Base-by-base conservation (phyloP, 1,284 basidiomycete genomes). In the Ustilago cynodontis region DNA sequence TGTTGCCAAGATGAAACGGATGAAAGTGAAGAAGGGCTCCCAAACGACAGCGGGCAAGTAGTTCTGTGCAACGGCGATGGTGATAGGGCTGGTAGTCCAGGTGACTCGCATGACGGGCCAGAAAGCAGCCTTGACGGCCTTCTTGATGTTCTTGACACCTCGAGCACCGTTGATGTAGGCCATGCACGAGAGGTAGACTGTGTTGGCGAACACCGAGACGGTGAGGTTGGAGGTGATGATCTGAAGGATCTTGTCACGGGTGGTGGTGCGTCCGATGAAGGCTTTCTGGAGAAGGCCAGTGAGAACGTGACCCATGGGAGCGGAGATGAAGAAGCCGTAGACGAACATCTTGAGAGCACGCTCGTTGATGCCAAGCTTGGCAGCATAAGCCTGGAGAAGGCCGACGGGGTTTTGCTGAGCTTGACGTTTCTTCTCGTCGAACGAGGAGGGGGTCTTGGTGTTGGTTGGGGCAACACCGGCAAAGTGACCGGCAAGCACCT, bases 271-370 rank as follows among this genome's bases (percentile, higher is more conserved):
- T 43, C 93, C 93, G 0, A 90, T 90, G 82, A 95, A 94, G 5
- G 89, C 89, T 73, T 89, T 91, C 86, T 94, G 93, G 59, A 95
- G 87, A 31, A 88, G 79, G 57, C 91, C 79, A 16, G 80, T 82
- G 49, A 94, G 90, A 84, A 89, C 87, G 83, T 95, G 94, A 50
- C 91, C 89, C 45, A 95, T 86, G 2, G 94, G 94, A 6, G 93
- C 94, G n/a, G 93, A 93, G 59, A 94, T 89, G 75, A 92, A 89
- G 87, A 92, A 91, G 75, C 94, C 94, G 81, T 94, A 95, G 29
- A 92, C 65, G 3, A 90, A 91, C 92, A 95, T 93, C 87, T 94
- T 93, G 77, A 92, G 65, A 9, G 93, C 92, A 77, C 78, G 66
- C 47, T 82, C 73, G 67, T 81, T 80, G 71, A 83, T 71, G 28